These are phyloP conservation scores for Mortierella claussenii DNA, from an alignment of 192 early-diverging fungal genomes.

Conservation along the genomic window DNA sequence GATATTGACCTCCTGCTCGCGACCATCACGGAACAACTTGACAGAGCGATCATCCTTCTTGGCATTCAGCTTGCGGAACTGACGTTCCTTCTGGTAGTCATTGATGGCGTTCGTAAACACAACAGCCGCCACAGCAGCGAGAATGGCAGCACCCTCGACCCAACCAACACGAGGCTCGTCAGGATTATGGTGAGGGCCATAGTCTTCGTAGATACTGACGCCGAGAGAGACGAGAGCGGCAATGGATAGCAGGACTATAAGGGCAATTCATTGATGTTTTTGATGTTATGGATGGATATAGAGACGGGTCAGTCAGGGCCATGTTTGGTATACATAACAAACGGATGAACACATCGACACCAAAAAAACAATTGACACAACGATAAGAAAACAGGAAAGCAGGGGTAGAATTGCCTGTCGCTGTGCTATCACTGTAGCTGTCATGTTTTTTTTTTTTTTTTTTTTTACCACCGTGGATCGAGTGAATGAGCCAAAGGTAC, in stretches of 20 bases:
- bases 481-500: not conserved
- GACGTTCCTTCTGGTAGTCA: conserved; percentile 89
- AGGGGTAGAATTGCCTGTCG: too few relatives aligned
- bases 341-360: not conserved
- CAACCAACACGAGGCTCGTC: conserved; percentile 83
- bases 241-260: conserved; percentile 85
- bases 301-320: too few relatives aligned
- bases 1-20: conserved; percentile 77
- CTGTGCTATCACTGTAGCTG: too few relatives aligned
- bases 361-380: too few relatives aligned
- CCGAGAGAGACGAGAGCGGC: conserved; percentile 86
- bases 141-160: conserved; percentile 84
- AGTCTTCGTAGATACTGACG: conserved; percentile 88
- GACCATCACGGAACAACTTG: conserved; percentile 79
- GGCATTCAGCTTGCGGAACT: conserved; percentile 88
- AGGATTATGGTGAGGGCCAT: conserved; percentile 66
- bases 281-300: too few relatives aligned
- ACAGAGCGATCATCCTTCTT: conserved; percentile 87
- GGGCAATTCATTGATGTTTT: too few relatives aligned
- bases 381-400: not conserved
- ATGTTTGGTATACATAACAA: not conserved
- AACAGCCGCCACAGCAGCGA: conserved; percentile 86
- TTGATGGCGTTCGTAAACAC: conserved; percentile 92
- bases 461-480: too few relatives aligned
- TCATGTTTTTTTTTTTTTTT: not conserved